Base-by-base conservation (phyloP, 345 rosid species). In the Lepidium didymum region DNA sequence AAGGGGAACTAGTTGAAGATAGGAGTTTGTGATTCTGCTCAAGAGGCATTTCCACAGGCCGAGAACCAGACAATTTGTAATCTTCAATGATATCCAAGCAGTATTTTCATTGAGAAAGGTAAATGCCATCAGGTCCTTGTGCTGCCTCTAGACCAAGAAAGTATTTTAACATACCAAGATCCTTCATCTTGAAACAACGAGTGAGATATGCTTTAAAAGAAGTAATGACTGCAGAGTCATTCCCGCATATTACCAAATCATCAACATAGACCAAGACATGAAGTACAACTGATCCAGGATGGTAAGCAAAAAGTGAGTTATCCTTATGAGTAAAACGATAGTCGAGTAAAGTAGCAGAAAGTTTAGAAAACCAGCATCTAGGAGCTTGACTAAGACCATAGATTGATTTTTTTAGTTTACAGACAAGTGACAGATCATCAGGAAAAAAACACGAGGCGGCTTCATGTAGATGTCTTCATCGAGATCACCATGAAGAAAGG, bases 241-340 rank as follows among this genome's bases (percentile, higher is more conserved):
- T 12, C 1, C 56, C 56, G 3, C 16, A 29, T 6, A 50, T 4
- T 0, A 50, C 12, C 4, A 50, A 3, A 3, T 25, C 16, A 3
- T 50, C 35, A 0, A 50, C 56, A 7, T 50, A 25, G 0, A 50
- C 35, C 0, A 25, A 4, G 0, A 50, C 33, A 27, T 2, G 27
- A 0, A 27, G 15, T 1, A 0, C 15, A 3, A 12, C 33, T 6
- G 0, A 8, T 1, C 4, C 2, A 0, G 2, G 47, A 12, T 0
- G 0, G 11, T 11, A 2, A 50, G 15, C 15, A 27, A 6, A 6
- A 3, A 43, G 18, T 0, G 35, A 50, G 3, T 50, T 23, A 3
- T 50, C 56, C 2, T 6, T 1, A 1, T 6, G 8, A 13, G 14
- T 12, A 1, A 50, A 50, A 11, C 35, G 35, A 13, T 13, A 50